Evolutionary conservation across 225 moss, liverwort and hornwort genomes (phyloP).

Genomic region (Lunularia cruciata): DNA sequence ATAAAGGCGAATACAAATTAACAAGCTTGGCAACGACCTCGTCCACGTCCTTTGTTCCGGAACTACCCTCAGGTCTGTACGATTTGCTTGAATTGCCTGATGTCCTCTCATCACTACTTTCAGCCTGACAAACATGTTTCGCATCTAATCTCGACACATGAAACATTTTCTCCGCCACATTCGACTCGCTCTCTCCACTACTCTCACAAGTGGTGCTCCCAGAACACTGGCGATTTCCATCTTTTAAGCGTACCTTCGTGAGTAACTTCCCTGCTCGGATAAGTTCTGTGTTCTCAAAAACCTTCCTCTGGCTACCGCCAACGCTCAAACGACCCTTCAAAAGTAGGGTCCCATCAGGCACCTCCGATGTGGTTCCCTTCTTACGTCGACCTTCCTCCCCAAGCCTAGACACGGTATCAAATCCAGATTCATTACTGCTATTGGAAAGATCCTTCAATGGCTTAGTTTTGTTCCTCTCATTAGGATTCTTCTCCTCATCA

Average conservation of each 20-base stretch:
- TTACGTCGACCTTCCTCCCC: neutral
- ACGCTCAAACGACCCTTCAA: neutral
- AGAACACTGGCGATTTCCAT: conserved; percentile 22
- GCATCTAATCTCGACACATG: conserved; percentile 17
- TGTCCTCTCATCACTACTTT: conserved; percentile 38
- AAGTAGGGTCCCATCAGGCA: neutral
- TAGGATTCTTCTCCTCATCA: neutral
- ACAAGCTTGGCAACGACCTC: conserved; percentile 19
- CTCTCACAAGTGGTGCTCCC: conserved; percentile 43
- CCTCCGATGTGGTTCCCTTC: neutral
- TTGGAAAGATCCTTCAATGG: neutral
- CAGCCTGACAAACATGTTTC: too few species aligned
- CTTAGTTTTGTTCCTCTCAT: neutral
- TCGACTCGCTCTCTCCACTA: conserved; percentile 42
- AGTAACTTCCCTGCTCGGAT: neutral
- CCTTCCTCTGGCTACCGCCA: neutral
- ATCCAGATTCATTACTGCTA: neutral
- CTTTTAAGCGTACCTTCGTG: neutral
- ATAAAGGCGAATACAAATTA: conserved; percentile 15
- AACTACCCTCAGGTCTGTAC: conserved; percentile 30
- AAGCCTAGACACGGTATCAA: neutral
- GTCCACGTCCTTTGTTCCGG: conserved; percentile 32
- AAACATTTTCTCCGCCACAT: too few species aligned
- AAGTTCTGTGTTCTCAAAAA: neutral
- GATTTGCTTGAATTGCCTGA: conserved; percentile 25